Percentiles rank a stretch among this genome's conserved stretches.
These are phyloP conservation scores for Floccularia luteovirens DNA, from an alignment of 768 basidiomycete genomes.

Conservation along the genomic window DNA sequence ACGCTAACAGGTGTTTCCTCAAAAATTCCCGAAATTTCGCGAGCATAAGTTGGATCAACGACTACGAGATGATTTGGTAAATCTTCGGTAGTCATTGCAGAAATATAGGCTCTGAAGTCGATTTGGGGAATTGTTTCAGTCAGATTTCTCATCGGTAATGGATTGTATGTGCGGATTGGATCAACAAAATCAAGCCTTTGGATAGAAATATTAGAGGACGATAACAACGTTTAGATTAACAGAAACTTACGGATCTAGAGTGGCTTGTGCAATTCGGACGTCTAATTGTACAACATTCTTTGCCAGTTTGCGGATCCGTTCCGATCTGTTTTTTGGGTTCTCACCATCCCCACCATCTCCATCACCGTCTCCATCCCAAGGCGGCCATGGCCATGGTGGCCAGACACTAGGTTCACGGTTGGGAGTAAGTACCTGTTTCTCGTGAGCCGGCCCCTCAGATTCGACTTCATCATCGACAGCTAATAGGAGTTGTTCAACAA, in stretches of 20 bases:
- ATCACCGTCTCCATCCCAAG: conserved; percentile 68
- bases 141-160: conserved; percentile 61
- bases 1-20: conserved; percentile 58
- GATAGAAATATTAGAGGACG: conserved; percentile 1
- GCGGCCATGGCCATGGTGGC: conserved; percentile 85
- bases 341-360: conserved; percentile 33
- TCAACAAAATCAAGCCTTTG: conserved; percentile 69
- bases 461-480: conserved; percentile 48
- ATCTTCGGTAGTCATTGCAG: conserved; percentile 71
- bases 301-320: conserved; percentile 57
- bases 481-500: conserved; percentile 60
- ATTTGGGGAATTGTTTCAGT: conserved; percentile 66
- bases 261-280: conserved; percentile 65
- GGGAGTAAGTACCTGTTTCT: conserved; percentile 12
- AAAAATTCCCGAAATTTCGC: conserved; percentile 61
- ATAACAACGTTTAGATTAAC: not conserved
- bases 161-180: conserved; percentile 87
- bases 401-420: conserved; percentile 43
- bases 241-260: conserved; percentile 62
- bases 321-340: conserved; percentile 41
- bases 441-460: conserved; percentile 15
- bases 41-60: conserved; percentile 73
- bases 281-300: conserved; percentile 74
- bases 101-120: conserved; percentile 79
- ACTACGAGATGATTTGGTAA: conserved; percentile 76